Evolutionary conservation across 768 basidiomycete genomes (phyloP).

Genomic region (Boletellus ananas): DNA sequence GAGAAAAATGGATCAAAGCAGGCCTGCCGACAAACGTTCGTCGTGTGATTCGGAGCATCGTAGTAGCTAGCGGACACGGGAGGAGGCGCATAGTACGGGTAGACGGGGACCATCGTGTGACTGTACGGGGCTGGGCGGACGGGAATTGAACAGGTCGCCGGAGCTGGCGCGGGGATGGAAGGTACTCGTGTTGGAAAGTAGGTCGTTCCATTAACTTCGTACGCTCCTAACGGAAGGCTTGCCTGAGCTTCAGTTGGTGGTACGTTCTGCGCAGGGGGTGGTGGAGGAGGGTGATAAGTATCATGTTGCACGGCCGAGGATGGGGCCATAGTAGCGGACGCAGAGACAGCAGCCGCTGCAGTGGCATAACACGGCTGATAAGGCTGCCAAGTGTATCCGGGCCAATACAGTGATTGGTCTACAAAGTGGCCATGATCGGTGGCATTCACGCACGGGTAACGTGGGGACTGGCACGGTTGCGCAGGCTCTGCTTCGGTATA

Average conservation of each 20-base stretch:
- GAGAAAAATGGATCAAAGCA: constrained; percentile 24
- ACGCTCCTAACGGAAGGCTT: constrained; percentile 14
- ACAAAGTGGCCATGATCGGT: not conserved
- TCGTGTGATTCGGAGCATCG: not conserved
- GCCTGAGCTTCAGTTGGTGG: not conserved
- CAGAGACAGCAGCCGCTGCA: constrained; percentile 6
- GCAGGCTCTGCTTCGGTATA: constrained; percentile 32
- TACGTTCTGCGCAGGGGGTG: not conserved
- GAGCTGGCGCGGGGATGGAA: not conserved
- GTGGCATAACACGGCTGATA: constrained; percentile 31
- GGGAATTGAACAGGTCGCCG: constrained; percentile 5
- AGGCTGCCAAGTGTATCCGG: constrained; percentile 10
- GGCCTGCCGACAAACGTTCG: not conserved
- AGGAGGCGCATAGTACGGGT: constrained; percentile 11
- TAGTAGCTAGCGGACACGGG: constrained; percentile 3
- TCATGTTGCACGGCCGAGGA: constrained; percentile 1
- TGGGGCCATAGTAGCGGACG: not conserved
- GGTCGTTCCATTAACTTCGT: constrained; percentile 28
- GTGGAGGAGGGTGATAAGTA: not conserved
- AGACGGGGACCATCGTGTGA: constrained; percentile 2
- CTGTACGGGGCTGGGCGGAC: constrained; percentile 5
- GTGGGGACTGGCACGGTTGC: constrained; percentile 29
- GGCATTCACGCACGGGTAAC: not conserved
- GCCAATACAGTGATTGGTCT: constrained; percentile 18
- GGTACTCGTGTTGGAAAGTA: constrained; percentile 20